Conservation (phyloP, 805 yeast species). For the Metschnikowia continentalis region DNA sequence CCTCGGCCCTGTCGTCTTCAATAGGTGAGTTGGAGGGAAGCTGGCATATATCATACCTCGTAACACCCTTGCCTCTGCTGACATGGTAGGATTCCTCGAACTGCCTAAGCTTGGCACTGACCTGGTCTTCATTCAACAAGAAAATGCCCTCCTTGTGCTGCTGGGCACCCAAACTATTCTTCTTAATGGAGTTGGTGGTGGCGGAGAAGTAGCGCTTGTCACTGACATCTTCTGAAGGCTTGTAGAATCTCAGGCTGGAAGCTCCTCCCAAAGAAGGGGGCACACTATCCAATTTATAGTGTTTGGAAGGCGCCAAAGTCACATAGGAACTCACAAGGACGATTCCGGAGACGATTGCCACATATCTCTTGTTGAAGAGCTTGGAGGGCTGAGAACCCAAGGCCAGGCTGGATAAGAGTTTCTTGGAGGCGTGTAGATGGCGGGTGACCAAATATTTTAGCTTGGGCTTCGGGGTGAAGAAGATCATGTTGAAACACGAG, state of each 20-base stretch:
- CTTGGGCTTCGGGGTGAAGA: conserved; percentile 14
- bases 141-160: conserved; percentile 54
- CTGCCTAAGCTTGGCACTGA: conserved; percentile 61
- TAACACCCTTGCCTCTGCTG: conserved; percentile 81
- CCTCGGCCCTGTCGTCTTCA: conserved; percentile 90
- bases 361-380: conserved; percentile 27
- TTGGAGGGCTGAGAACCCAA: conserved; percentile 5
- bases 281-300: conserved; percentile 39
- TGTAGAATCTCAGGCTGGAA: conserved; percentile 8
- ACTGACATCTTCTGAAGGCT: conserved; percentile 3
- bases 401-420: conserved; percentile 7
- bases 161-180: conserved; percentile 39
- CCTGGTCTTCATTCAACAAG: conserved; percentile 64
- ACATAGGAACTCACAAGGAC: conserved; percentile 42
- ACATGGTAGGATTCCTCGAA: conserved; percentile 77
- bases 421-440: conserved; percentile 12
- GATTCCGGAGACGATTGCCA: conserved; percentile 39
- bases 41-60: conserved; percentile 85
- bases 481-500: conserved; percentile 7
- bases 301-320: conserved; percentile 36
- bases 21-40: conserved; percentile 88
- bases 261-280: conserved; percentile 21
- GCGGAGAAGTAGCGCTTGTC: conserved; percentile 29
- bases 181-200: conserved; percentile 45
- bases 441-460: conserved; percentile 16